Percentiles rank a stretch among this genome's conserved stretches.
These are phyloP conservation scores for Chaetothyriales sp. DNA, from an alignment of 2,329 filamentous ascomycete species.

Conservation along the genomic window DNA sequence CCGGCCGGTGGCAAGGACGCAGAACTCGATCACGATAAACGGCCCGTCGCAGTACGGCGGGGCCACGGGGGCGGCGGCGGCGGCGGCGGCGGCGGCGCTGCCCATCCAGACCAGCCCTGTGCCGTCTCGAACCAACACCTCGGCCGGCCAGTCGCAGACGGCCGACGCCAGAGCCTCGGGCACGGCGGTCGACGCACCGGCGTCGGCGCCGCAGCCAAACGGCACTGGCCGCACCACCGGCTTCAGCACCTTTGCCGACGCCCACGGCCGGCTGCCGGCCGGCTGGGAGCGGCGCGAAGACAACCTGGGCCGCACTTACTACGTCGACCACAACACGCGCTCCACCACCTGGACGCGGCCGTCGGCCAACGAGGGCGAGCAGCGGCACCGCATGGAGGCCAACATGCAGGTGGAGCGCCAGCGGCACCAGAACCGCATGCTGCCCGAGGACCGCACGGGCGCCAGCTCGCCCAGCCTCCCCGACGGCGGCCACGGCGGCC, in stretches of 20 bases:
- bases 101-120: conserved; percentile 19
- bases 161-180: conserved; percentile 11
- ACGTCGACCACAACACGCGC: conserved; percentile 93
- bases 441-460: conserved; percentile 90
- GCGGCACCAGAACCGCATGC: conserved; percentile 85
- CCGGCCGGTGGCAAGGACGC: conserved; percentile 1
- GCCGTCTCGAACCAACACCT: conserved; percentile 20
- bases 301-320: conserved; percentile 88
- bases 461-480: conserved; percentile 81
- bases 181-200: conserved; percentile 26
- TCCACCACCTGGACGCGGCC: conserved; percentile 95
- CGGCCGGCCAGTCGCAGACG: conserved; percentile 19
- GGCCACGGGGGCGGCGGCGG: conserved; percentile 6
- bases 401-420: conserved; percentile 87
- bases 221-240: conserved; percentile 44
- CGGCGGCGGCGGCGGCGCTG: conserved; percentile 13
- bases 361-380: conserved; percentile 61
- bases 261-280: conserved; percentile 78
- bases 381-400: conserved; percentile 68
- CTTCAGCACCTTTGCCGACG: conserved; percentile 94
- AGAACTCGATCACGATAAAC: conserved; percentile 8
- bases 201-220: conserved; percentile 22
- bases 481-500: conserved; percentile 38
- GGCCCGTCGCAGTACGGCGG: conserved; percentile 9
- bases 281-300: conserved; percentile 96